phyloP scores from a whole-genome alignment of 73 alveolate genomes.

The Symbiodinium natans region DNA sequence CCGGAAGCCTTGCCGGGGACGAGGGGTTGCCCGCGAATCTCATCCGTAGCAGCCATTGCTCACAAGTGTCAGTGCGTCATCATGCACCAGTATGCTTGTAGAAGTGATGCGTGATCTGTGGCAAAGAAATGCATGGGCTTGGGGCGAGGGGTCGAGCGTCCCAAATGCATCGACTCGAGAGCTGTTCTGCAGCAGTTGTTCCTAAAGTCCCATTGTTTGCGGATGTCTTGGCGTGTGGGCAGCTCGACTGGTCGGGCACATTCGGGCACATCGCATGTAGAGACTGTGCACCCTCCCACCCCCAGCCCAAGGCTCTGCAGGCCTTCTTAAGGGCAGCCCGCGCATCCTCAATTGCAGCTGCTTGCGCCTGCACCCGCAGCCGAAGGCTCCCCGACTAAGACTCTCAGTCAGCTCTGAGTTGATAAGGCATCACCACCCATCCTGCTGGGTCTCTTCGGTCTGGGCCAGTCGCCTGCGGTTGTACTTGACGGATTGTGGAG shows the following conservation, averaged over 20 bases:
- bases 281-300: too few species aligned
- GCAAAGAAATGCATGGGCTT: too few species aligned
- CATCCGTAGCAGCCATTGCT: neutral
- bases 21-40: neutral
- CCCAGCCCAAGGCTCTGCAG: neutral
- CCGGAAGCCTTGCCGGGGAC: neutral
- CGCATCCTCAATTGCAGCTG: neutral
- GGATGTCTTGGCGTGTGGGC: neutral
- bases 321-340: conserved; percentile 13
- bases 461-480: conserved; percentile 40
- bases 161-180: too few species aligned
- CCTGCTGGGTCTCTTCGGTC: conserved; percentile 76
- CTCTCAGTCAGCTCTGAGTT: neutral
- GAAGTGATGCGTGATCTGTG: too few species aligned
- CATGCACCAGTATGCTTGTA: too few species aligned
- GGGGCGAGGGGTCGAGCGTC: too few species aligned
- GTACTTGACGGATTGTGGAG: too few species aligned
- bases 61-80: neutral
- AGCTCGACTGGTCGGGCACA: neutral
- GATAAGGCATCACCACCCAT: neutral
- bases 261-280: too few species aligned
- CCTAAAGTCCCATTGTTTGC: neutral
- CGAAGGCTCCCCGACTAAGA: too few species aligned
- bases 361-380: conserved; percentile 20
- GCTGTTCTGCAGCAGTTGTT: neutral